phyloP scores from a whole-genome alignment of 768 basidiomycete species.

The Mycena amicta region DNA sequence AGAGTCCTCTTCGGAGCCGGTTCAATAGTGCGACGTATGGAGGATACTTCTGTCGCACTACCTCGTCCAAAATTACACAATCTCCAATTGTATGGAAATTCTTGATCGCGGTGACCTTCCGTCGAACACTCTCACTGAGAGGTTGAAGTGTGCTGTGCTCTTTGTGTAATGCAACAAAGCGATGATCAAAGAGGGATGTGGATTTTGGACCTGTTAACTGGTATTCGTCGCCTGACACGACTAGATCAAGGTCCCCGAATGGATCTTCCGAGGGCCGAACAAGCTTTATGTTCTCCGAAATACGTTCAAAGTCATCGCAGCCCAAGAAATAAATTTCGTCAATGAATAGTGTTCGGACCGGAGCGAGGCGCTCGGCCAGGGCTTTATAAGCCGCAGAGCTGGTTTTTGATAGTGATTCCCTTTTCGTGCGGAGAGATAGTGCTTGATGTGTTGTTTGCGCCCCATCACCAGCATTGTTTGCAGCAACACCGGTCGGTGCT shows the following conservation, averaged over 20 bases:
- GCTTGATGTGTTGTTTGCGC: slow-evolving; percentile 19
- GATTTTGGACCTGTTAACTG: slow-evolving; percentile 12
- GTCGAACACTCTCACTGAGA: slow-evolving; percentile 1
- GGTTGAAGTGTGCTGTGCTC: slow-evolving; percentile 5
- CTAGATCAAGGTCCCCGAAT: slow-evolving; percentile 14
- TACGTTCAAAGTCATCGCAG: slow-evolving; percentile 11
- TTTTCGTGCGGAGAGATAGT: slow-evolving; percentile 1
- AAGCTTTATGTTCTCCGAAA: slow-evolving; percentile 12
- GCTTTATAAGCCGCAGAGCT: slow-evolving; percentile 6
- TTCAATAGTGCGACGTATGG: slow-evolving; percentile 4
- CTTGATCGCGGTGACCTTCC: slow-evolving; percentile 12
- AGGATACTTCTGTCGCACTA: slow-evolving; percentile 15
- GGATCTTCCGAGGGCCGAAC: slow-evolving; percentile 5
- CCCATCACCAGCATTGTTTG: slow-evolving; percentile 20
- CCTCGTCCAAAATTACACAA: slow-evolving; percentile 18
- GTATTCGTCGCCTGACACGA: slow-evolving; percentile 19
- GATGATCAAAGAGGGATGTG: slow-evolving; percentile 3
- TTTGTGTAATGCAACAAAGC: background rate
- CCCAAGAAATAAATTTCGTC: slow-evolving; percentile 20
- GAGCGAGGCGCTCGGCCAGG: background rate
- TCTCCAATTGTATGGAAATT: slow-evolving; percentile 11
- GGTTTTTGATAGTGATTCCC: background rate
- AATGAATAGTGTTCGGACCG: slow-evolving; percentile 7
- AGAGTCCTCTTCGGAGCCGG: slow-evolving; percentile 12
- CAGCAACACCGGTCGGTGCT: slow-evolving; percentile 25